phyloP scores from a whole-genome alignment of 306 rosid species.

The Cicer arietinum region DNA sequence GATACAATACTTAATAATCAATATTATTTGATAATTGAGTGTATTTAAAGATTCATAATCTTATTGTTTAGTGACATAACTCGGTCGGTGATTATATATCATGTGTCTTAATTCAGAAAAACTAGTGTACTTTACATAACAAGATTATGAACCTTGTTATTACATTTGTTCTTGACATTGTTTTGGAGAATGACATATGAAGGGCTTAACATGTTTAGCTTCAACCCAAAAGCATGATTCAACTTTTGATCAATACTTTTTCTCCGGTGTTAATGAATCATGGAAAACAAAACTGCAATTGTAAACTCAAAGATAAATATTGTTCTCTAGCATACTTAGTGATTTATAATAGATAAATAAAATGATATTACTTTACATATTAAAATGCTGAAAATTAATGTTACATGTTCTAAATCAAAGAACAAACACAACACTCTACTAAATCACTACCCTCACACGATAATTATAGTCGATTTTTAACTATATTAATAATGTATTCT shows the following conservation, averaged over 20 bases:
- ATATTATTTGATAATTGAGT: no score
- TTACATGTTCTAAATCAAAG: background rate
- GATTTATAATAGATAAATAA: conserved; percentile 14
- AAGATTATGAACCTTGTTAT: background rate
- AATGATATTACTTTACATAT: conserved; percentile 1
- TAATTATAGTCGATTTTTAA: conserved; percentile 11
- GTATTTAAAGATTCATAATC: no score
- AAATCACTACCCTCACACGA: background rate
- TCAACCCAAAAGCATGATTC: conserved; percentile 15
- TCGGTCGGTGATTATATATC: no score
- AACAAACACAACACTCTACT: conserved; percentile 26
- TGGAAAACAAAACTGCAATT: background rate
- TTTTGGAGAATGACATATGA: background rate
- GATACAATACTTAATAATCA: no score
- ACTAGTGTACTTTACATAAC: no score
- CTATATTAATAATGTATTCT: conserved; percentile 24
- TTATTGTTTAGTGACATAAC: no score
- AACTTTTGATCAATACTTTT: background rate
- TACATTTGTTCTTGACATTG: background rate
- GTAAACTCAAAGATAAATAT: background rate
- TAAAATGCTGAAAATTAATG: conserved; percentile 15
- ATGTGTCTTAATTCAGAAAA: no score
- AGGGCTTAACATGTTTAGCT: background rate
- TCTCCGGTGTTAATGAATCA: background rate
- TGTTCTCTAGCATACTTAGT: background rate